Percentiles rank a stretch among this genome's conserved stretches.
Evolutionary conservation across 2,329 filamentous ascomycete species (phyloP).

Genomic region (Capronia americana): DNA sequence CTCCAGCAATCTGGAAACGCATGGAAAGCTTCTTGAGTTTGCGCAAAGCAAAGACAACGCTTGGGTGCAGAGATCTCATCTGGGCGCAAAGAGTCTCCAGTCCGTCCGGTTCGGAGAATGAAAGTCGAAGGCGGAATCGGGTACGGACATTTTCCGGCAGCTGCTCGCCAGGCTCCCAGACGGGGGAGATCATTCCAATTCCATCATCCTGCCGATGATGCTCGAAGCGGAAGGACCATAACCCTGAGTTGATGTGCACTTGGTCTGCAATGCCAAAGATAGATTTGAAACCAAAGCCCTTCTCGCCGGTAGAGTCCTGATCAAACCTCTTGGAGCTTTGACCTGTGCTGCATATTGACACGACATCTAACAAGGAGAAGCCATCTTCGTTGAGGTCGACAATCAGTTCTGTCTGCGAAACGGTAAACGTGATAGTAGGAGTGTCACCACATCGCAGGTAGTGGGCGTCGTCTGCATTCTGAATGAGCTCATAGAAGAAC

Average conservation of each 20-base stretch:
- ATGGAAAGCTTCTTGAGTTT: constrained; percentile 26
- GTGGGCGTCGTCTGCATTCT: constrained; percentile 52
- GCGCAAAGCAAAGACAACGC: constrained; percentile 27
- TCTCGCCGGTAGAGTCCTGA: constrained; percentile 44
- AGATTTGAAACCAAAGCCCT: constrained; percentile 49
- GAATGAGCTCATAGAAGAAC: constrained; percentile 47
- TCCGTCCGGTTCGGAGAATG: constrained; percentile 11
- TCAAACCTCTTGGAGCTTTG: constrained; percentile 46
- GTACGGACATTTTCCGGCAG: constrained; percentile 22
- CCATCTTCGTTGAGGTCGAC: constrained; percentile 51
- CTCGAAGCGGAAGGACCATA: constrained; percentile 38
- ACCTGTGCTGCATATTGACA: constrained; percentile 48
- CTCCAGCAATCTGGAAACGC: constrained; percentile 11
- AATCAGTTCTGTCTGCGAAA: constrained; percentile 19
- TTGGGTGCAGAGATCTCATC: constrained; percentile 18
- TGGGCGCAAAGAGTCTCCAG: constrained; percentile 21
- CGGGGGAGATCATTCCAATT: constrained; percentile 32
- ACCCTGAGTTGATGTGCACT: constrained; percentile 30
- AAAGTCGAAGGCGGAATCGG: constrained; percentile 24
- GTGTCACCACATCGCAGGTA: constrained; percentile 12
- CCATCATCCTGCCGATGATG: constrained; percentile 29
- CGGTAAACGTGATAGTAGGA: constrained; percentile 17
- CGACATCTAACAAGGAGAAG: constrained; percentile 46
- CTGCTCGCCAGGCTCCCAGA: constrained; percentile 18
- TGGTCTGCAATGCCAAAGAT: constrained; percentile 45